Evolutionary conservation across 768 basidiomycete genomes (phyloP).

Genomic region (Rhizopogon vinicolor): DNA sequence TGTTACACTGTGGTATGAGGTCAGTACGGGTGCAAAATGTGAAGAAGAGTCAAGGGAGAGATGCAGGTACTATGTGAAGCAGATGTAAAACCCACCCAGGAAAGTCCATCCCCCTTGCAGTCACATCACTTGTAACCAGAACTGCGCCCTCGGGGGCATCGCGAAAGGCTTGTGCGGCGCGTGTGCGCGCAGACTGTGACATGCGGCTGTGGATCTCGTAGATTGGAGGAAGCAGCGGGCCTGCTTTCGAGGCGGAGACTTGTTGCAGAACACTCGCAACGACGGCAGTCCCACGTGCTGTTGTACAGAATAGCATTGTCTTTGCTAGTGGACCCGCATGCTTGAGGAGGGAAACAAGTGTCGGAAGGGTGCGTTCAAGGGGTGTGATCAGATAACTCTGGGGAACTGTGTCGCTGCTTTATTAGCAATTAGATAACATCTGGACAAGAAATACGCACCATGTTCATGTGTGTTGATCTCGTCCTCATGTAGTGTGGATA

Average conservation of each 20-base stretch:
- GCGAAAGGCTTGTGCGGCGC: conserved; percentile 47
- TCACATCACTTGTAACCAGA: conserved; percentile 52
- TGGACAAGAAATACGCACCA: conserved; percentile 27
- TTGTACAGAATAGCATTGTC: conserved; percentile 64
- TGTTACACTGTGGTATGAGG: conserved; percentile 38
- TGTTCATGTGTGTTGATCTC: conserved; percentile 61
- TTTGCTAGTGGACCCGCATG: conserved; percentile 33
- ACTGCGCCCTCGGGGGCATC: conserved; percentile 36
- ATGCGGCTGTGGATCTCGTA: conserved; percentile 57
- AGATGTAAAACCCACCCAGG: conserved; percentile 38
- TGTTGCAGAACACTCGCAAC: conserved; percentile 28
- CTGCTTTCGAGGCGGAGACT: conserved; percentile 15
- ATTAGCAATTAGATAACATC: not conserved
- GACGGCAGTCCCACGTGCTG: conserved; percentile 52
- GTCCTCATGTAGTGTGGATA: conserved; percentile 54
- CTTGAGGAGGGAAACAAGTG: conserved; percentile 34
- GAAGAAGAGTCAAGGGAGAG: not conserved
- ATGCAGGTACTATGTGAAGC: not conserved
- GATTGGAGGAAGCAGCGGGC: conserved; percentile 31
- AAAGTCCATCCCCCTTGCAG: conserved; percentile 66
- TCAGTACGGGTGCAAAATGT: not conserved
- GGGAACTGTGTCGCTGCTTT: conserved; percentile 25
- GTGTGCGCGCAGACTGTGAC: conserved; percentile 43
- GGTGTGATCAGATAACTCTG: conserved; percentile 44
- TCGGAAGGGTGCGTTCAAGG: conserved; percentile 37